These are phyloP conservation scores for Neckera pumila DNA, from an alignment of 225 moss, liverwort and hornwort species.

Conservation along the genomic window DNA sequence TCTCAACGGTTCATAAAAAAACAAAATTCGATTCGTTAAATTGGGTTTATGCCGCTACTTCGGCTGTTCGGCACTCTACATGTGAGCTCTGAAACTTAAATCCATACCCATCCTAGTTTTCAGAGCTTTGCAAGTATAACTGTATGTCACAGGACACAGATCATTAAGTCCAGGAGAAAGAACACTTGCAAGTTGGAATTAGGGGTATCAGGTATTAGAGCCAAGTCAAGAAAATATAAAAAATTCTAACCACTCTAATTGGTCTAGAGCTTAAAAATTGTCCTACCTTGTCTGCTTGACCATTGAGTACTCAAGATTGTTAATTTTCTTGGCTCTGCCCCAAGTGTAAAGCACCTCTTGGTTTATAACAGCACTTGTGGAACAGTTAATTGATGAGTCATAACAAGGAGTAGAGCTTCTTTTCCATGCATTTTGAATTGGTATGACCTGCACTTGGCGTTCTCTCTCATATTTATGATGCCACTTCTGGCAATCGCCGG, in stretches of 20 bases:
- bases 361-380: neutral
- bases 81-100: neutral
- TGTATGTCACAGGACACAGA: neutral
- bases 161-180: neutral
- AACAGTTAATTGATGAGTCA: neutral
- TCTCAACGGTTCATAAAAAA: too few species aligned
- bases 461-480: neutral
- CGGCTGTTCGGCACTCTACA: too few species aligned
- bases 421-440: neutral
- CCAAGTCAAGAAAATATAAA: neutral
- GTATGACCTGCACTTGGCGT: neutral
- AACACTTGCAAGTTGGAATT: neutral
- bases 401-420: too few species aligned
- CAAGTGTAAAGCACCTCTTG: neutral
- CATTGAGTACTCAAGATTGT: neutral
- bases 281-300: neutral
- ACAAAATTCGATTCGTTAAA: neutral
- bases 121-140: neutral
- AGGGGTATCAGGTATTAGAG: neutral
- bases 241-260: neutral
- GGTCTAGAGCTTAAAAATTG: neutral
- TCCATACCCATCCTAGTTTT: neutral
- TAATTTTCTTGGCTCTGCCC: neutral
- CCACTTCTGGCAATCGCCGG: neutral
- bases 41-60: neutral